Evolutionary conservation across 345 rosid genomes (phyloP), one percentile per base, ranked within the genome.

Genomic region (Euphorbia peplus): DNA sequence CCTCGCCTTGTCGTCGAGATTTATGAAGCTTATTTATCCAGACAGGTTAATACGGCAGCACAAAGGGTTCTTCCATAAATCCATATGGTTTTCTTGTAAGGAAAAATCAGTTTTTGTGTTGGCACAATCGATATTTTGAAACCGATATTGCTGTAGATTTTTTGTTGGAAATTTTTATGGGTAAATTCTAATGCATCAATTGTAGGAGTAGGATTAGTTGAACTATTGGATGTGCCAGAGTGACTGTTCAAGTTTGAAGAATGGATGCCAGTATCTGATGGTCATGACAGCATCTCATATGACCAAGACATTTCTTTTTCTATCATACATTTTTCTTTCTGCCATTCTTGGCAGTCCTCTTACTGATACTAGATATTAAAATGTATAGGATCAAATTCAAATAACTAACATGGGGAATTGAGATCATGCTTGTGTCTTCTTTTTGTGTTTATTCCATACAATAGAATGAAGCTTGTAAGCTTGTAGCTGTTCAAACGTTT

Each of bases 1-100:
- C 90, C 97, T 3, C 73, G 86, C 55, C 90, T 92, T 18, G 83
- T 90, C 1, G 93, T 92, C 41, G 86, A 87, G 62, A 90, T 93
- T 42, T 93, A 83, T 32, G 96, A 90, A 78, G 90, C 93, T 0
- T 90, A 83, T 78, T 80, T 90, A 48, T 70, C 82, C 13, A 92
- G 75, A 76, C 89, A 86, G 79, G 89, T 85, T 19, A 92, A 90
- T 53, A 90, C 88, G 1, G 95, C 91, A 25, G 88, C 87, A 10
- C 79, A n/a, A 76, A 75, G 78, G 81, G 78, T 72, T 61, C 63
- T 44, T 73, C 73, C 46, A 32, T 14, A 56, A 80, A 75, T 68
- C 72, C 41, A 59, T 67, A 60, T 46, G 22, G 58, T 21, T 13
- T 47, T 15, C 30, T 60, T 56, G 6, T 25, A 62, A 28, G 21